These are phyloP conservation scores for Penicillium sp. DNA, from an alignment of 2,329 filamentous ascomycete species.

Conservation along the genomic window DNA sequence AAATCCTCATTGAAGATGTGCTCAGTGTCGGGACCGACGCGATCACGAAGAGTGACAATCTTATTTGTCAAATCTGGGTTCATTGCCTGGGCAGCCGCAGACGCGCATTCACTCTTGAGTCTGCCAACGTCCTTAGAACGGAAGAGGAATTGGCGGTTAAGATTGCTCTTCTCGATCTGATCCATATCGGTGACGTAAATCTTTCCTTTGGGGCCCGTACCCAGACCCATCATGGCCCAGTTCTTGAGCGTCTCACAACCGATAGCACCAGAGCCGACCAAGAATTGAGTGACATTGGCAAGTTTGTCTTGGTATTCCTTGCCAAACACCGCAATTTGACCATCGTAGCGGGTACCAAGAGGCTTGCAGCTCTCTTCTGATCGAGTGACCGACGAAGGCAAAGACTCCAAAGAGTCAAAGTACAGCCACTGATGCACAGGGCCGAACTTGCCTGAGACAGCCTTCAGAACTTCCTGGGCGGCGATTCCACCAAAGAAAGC, in stretches of 20 bases:
- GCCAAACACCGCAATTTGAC: slow-evolving; percentile 93
- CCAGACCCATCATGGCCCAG: slow-evolving; percentile 97
- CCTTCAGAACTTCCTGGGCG: slow-evolving; percentile 91
- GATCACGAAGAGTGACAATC: slow-evolving; percentile 76
- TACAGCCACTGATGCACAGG: slow-evolving; percentile 95
- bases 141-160: slow-evolving; percentile 96
- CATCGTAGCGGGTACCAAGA: slow-evolving; percentile 77
- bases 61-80: slow-evolving; percentile 85
- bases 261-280: slow-evolving; percentile 93
- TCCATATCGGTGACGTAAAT: slow-evolving; percentile 96
- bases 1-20: slow-evolving; percentile 89
- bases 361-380: slow-evolving; percentile 85
- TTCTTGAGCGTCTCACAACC: slow-evolving; percentile 99
- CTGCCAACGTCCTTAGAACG: slow-evolving; percentile 84
- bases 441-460: slow-evolving; percentile 93
- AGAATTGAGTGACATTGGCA: slow-evolving; percentile 78
- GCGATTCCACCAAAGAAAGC: slow-evolving; percentile 90
- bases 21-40: slow-evolving; percentile 85
- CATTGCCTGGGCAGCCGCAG: slow-evolving; percentile 83
- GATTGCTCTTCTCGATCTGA: slow-evolving; percentile 95
- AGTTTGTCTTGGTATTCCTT: slow-evolving; percentile 90
- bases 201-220: slow-evolving; percentile 74
- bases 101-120: slow-evolving; percentile 92
- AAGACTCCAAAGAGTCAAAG: slow-evolving; percentile 93
- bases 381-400: slow-evolving; percentile 65